Percentiles rank a stretch among this genome's conserved stretches.
Evolutionary conservation across 257 asterid species (phyloP).

Genomic region (Salvia hispanica): DNA sequence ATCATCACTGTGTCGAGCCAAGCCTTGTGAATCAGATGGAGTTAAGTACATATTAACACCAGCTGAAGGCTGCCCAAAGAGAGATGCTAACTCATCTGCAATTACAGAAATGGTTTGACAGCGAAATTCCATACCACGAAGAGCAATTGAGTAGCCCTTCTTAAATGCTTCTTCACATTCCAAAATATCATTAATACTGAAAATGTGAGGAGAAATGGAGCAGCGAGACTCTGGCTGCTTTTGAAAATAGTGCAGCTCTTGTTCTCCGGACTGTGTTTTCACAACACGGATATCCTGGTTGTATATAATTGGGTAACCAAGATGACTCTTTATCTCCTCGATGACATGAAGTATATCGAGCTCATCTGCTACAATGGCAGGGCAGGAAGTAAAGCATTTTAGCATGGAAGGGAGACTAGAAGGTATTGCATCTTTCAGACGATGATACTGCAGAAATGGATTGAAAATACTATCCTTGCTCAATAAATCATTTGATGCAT

Average conservation of each 20-base stretch:
- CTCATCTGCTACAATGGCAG: constrained; percentile 69
- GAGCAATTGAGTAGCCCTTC: constrained; percentile 73
- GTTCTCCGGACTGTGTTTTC: constrained; percentile 43
- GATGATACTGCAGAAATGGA: constrained; percentile 48
- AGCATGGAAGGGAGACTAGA: constrained; percentile 53
- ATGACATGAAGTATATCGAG: constrained; percentile 56
- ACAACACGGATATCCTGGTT: constrained; percentile 75
- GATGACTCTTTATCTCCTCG: constrained; percentile 50
- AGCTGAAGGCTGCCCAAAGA: constrained; percentile 86
- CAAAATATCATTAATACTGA: constrained; percentile 47
- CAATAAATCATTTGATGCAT: constrained; percentile 37
- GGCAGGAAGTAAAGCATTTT: constrained; percentile 57
- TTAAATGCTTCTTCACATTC: constrained; percentile 63
- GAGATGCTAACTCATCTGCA: constrained; percentile 64
- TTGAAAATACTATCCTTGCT: constrained; percentile 38
- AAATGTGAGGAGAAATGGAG: constrained; percentile 36
- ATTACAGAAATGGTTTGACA: constrained; percentile 53
- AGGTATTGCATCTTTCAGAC: constrained; percentile 42
- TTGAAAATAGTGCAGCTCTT: constrained; percentile 62
- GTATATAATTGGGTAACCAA: constrained; percentile 67
- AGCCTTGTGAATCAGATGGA: constrained; percentile 75
- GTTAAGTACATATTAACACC: constrained; percentile 87
- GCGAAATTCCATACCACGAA: constrained; percentile 80
- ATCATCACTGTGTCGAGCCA: constrained; percentile 82
- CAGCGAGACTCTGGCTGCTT: constrained; percentile 33